Percentiles rank a stretch among this genome's conserved stretches.
Conservation (phyloP, 169 alveolate species). For the Eimeria necatrix region DNA sequence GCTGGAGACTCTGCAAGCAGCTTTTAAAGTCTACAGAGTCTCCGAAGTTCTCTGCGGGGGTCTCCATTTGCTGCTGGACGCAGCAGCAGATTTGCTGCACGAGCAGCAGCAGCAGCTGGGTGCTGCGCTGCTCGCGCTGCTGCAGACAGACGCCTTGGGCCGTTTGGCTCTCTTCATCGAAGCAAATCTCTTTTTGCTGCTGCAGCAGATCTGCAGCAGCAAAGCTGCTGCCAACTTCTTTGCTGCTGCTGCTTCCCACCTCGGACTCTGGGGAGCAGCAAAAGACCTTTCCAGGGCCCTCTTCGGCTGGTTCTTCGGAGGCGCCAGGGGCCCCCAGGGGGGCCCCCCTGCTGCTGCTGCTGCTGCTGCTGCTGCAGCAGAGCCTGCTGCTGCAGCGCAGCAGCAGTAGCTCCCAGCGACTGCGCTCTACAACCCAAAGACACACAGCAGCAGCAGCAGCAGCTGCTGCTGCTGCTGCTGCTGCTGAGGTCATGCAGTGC, state of each 20-base stretch:
- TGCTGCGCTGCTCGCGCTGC: not conserved
- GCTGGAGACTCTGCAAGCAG: not conserved
- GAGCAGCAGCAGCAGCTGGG: constrained; percentile 18
- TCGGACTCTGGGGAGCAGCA: constrained; percentile 30
- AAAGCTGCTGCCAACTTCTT: not conserved
- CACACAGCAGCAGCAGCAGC: too few species aligned
- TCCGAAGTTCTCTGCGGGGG: constrained; percentile 12
- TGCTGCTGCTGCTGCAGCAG: too few species aligned
- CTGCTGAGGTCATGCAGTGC: too few species aligned
- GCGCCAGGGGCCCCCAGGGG: too few species aligned
- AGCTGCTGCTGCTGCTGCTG: too few species aligned
- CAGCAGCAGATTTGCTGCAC: not conserved
- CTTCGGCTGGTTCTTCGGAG: constrained; percentile 29
- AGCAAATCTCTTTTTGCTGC: not conserved
- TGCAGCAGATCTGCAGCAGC: not conserved
- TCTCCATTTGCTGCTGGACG: not conserved
- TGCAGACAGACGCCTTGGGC: not conserved
- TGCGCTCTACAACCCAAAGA: too few species aligned
- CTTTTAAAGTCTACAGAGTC: not conserved
- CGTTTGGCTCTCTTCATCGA: constrained; percentile 7
- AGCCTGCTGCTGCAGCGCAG: not conserved
- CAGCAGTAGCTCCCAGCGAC: too few species aligned
- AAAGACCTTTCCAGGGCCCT: not conserved
- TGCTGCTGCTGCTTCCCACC: not conserved
- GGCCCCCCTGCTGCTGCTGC: not conserved